A percentile compares a stretch with the other conserved stretches of the same genome.
phyloP scores from a whole-genome alignment of 2,329 filamentous ascomycete species.

The Phoma sp. region DNA sequence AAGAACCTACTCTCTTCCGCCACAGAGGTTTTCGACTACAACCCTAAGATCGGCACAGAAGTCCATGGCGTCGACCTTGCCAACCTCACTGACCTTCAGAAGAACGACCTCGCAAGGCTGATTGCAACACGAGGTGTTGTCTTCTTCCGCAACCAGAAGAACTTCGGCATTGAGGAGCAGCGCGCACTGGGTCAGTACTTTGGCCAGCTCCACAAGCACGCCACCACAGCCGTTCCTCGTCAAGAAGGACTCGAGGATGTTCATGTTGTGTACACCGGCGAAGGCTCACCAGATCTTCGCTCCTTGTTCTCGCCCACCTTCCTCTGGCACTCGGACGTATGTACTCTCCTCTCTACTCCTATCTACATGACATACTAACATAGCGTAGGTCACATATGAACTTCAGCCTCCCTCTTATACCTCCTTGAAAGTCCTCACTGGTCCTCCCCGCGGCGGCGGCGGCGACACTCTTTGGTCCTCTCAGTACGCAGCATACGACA shows the following conservation, averaged over 20 bases:
- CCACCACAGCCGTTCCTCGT: slow-evolving; percentile 61
- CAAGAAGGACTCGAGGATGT: slow-evolving; percentile 62
- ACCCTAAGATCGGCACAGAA: slow-evolving; percentile 64
- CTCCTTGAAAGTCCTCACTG: slow-evolving; percentile 61
- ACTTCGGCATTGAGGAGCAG: slow-evolving; percentile 62
- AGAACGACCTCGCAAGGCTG: slow-evolving; percentile 62
- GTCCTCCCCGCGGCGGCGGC: slow-evolving; percentile 62
- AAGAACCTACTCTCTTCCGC: slow-evolving; percentile 60
- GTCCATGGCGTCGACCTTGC: slow-evolving; percentile 60
- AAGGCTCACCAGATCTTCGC: slow-evolving; percentile 61
- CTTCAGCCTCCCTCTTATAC: slow-evolving; percentile 66
- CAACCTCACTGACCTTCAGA: slow-evolving; percentile 59
- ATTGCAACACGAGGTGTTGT: slow-evolving; percentile 64
- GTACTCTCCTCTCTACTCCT: slow-evolving; percentile 22
- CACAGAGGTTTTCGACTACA: slow-evolving; percentile 64
- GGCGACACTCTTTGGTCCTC: slow-evolving; percentile 66
- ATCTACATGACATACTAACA: slow-evolving; percentile 25
- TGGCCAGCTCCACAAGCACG: slow-evolving; percentile 63
- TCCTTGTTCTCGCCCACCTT: slow-evolving; percentile 64
- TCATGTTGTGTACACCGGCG: slow-evolving; percentile 63
- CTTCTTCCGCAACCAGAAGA: slow-evolving; percentile 64
- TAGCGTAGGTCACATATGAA: slow-evolving; percentile 61
- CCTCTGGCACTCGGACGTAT: slow-evolving; percentile 63
- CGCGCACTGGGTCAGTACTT: slow-evolving; percentile 61
- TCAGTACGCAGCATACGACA: slow-evolving; percentile 66